Evolutionary conservation across 2,329 filamentous ascomycete species (phyloP), one percentile per base, ranked within the genome.

Genomic region (Phaeosphaeriaceae sp.): DNA sequence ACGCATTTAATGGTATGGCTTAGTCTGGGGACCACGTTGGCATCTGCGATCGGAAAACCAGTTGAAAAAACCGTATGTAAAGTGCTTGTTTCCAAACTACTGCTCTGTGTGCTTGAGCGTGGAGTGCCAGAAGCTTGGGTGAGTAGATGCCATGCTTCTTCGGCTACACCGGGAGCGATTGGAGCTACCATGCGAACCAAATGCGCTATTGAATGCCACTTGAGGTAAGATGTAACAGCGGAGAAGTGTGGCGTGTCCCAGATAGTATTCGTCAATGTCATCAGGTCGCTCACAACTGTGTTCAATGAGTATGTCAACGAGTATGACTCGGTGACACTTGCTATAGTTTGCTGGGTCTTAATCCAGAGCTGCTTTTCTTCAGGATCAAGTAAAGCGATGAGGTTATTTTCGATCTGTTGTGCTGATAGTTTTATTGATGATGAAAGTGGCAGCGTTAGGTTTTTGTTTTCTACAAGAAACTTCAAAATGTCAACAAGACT

Each of bases 201-300:
- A 3, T 79, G 75, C 1, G 79, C 78, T 1, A 79, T 71, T 0
- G 85, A 80, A 18, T 80, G 74, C 35, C 77, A 73, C 66, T 74
- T 76, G 57, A 89, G 65, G 63, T 58, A 57, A 5, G 76, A 75
- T 3, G 73, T 73, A 2, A 72, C 52, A 1, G 71, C 56, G 26
- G 80, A 70, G 8, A 39, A 45, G 20, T 66, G 52, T 6, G 60
- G 54, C 1, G 61, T 48, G 47, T 70, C 63, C 54, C 55, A 63
- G 37, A 75, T 66, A 1, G 78, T 73, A 68, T 96, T 96, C 3
- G 90, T 92, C 13, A 96, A 79, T 34, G 83, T 85, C 81, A 91
- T 96, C 12, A 96, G 79, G 64, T 93, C 88, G 1, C 90, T 94
- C 15, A 96, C 82, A 7, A 90, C 81, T 0, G 90, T 95, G 74